Conservation (phyloP, 2,329 filamentous ascomycete species). For the Stenocarpella maydis region DNA sequence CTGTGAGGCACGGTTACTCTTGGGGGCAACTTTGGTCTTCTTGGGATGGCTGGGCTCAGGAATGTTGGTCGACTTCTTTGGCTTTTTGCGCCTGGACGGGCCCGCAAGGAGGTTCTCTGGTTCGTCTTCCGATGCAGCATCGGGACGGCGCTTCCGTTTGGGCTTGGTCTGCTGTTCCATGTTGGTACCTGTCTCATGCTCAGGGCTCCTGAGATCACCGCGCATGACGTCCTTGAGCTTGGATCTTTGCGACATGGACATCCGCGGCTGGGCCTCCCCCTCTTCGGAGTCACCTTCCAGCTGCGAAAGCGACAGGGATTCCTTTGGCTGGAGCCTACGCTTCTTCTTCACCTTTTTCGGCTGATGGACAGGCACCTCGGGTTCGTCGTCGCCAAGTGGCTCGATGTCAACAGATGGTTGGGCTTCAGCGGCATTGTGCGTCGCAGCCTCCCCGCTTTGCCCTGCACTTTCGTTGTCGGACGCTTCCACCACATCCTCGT, state of each 20-base stretch:
- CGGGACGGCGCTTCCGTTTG: conserved; percentile 25
- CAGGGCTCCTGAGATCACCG: conserved; percentile 11
- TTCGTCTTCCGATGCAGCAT: conserved; percentile 29
- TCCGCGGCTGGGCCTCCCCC: conserved; percentile 13
- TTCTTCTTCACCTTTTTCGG: conserved; percentile 24
- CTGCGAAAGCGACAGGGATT: conserved; percentile 29
- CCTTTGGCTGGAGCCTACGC: conserved; percentile 24
- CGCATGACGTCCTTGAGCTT: conserved; percentile 20
- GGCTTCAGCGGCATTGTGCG: neutral
- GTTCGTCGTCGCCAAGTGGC: neutral
- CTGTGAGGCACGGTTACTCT: neutral
- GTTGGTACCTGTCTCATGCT: conserved; percentile 4
- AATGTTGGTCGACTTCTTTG: conserved; percentile 6
- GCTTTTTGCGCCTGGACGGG: conserved; percentile 23
- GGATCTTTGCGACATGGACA: conserved; percentile 22
- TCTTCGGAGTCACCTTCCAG: conserved; percentile 31
- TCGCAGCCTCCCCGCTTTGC: neutral
- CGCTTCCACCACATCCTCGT: neutral
- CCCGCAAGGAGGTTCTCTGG: conserved; percentile 29
- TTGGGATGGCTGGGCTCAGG: neutral
- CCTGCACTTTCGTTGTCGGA: neutral
- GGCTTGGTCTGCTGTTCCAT: neutral
- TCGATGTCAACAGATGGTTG: neutral
- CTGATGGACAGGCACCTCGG: neutral
- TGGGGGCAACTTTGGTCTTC: neutral